A percentile compares a stretch with the other conserved stretches of the same genome.
Conservation (phyloP, 305 asterid species). For the Nicotiana rustica region DNA sequence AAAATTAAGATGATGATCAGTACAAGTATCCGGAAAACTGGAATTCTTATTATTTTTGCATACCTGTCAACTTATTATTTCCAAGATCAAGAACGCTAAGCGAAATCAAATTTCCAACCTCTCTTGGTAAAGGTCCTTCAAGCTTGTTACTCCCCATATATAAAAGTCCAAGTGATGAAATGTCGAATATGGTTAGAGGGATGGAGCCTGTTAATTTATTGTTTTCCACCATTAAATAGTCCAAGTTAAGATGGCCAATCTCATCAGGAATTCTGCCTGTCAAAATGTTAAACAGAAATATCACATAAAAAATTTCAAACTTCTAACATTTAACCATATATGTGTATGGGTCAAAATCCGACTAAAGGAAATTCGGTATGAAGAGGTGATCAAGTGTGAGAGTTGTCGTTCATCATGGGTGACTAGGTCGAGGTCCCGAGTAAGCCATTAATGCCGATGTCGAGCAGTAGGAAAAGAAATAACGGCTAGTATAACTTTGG, state of each 20-base stretch:
- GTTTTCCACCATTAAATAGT: background rate
- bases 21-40: background rate
- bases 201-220: conserved; percentile 39
- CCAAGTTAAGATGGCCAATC: conserved; percentile 39
- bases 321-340: too few species aligned
- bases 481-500: too few species aligned
- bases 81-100: conserved; percentile 43
- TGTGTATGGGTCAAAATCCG: too few species aligned
- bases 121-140: conserved; percentile 49
- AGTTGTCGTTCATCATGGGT: too few species aligned
- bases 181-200: conserved; percentile 40
- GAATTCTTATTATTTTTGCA: background rate
- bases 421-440: too few species aligned
- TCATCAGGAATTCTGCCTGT: conserved; percentile 39
- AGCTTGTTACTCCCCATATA: conserved; percentile 39
- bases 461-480: too few species aligned
- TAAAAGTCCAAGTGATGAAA: conserved; percentile 38
- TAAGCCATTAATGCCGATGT: too few species aligned
- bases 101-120: conserved; percentile 46
- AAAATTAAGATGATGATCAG: background rate
- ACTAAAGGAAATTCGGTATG: too few species aligned
- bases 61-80: conserved; percentile 47
- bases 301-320: background rate
- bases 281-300: background rate
- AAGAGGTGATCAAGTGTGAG: too few species aligned